Evolutionary conservation across 2,329 filamentous ascomycete genomes (phyloP).

Genomic region (Triangularia verruculosa): DNA sequence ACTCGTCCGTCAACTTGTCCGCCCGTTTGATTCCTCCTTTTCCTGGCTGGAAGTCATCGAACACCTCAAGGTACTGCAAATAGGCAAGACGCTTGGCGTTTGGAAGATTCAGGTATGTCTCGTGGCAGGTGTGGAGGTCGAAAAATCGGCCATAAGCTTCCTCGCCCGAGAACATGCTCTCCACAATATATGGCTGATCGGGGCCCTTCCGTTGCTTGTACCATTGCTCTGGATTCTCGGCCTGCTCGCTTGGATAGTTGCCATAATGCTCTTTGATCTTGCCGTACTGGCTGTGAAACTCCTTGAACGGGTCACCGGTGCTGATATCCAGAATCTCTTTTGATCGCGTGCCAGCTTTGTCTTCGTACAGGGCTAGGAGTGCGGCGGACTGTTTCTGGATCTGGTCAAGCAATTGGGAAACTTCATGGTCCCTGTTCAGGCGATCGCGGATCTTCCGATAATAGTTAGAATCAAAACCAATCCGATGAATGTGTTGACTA

Average conservation of each 20-base stretch:
- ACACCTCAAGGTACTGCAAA: conserved; percentile 86
- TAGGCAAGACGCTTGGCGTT: conserved; percentile 83
- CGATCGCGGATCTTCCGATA: conserved; percentile 77
- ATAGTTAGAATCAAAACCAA: not conserved
- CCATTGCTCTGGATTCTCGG: conserved; percentile 90
- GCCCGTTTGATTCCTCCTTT: conserved; percentile 70
- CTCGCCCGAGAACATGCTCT: conserved; percentile 92
- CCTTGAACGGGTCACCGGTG: conserved; percentile 80
- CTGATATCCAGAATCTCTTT: conserved; percentile 82
- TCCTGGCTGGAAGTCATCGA: conserved; percentile 79
- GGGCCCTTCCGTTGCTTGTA: conserved; percentile 71
- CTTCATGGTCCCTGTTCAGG: conserved; percentile 86
- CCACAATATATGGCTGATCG: conserved; percentile 67
- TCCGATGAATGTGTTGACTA: not conserved
- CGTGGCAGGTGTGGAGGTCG: conserved; percentile 79
- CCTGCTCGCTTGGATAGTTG: conserved; percentile 88
- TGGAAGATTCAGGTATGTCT: conserved; percentile 85
- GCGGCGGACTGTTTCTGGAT: conserved; percentile 83
- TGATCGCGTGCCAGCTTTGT: conserved; percentile 67
- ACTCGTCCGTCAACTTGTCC: conserved; percentile 88
- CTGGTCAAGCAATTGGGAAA: conserved; percentile 79
- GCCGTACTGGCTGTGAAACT: conserved; percentile 83
- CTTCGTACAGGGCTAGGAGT: conserved; percentile 79
- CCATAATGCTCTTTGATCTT: conserved; percentile 85
- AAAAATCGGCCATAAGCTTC: conserved; percentile 92